Conservation (phyloP, 192 early-diverging fungal species). For the Piromyces sp. region DNA sequence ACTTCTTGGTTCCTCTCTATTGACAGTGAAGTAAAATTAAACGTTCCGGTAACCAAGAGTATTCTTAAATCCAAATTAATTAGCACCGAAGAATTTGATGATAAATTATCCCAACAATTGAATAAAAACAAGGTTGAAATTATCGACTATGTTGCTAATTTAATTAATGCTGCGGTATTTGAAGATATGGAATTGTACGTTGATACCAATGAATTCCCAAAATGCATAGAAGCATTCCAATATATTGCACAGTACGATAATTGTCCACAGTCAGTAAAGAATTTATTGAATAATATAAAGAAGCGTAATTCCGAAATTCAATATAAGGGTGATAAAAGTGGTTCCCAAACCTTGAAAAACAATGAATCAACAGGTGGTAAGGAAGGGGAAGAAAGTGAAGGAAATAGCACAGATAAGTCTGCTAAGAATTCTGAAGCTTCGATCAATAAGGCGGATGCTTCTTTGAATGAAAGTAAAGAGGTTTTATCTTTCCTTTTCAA, state of each 20-base stretch:
- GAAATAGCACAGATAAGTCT: too few relatives aligned
- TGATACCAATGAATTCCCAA: neutral
- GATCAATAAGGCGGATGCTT: slow-evolving; percentile 6
- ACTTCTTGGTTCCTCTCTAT: neutral
- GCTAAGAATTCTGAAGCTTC: neutral
- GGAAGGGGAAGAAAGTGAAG: neutral
- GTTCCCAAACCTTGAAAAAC: neutral
- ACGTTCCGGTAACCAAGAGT: slow-evolving; percentile 63
- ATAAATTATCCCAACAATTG: slow-evolving; percentile 67
- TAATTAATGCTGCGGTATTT: slow-evolving; percentile 57
- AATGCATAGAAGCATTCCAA: neutral
- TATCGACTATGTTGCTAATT: slow-evolving; percentile 57
- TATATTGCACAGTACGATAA: neutral
- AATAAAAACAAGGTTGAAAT: slow-evolving; percentile 52
- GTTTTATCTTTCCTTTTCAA: slow-evolving; percentile 41
- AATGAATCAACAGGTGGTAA: neutral
- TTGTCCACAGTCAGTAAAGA: neutral
- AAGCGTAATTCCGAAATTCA: neutral
- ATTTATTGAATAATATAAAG: neutral
- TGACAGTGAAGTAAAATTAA: slow-evolving; percentile 28
- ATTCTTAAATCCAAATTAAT: slow-evolving; percentile 68
- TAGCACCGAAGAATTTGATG: slow-evolving; percentile 63
- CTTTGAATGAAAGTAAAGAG: slow-evolving; percentile 27
- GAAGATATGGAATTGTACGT: slow-evolving; percentile 16
- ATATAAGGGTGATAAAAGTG: neutral